These are phyloP conservation scores for Prunus salicina DNA, from an alignment of 306 rosid genomes.

Conservation along the genomic window DNA sequence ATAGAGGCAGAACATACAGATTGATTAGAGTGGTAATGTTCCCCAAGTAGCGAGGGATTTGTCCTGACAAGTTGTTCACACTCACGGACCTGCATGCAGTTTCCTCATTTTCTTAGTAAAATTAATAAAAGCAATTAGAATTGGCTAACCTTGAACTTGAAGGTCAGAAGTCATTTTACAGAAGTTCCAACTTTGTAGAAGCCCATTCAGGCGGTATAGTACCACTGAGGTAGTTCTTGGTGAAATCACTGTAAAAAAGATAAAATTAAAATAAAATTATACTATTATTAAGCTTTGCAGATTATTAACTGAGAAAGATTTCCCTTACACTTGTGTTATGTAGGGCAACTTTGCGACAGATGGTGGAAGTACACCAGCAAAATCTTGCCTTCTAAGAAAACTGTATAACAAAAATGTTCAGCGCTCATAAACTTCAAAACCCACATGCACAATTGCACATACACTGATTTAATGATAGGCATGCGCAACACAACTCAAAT, in stretches of 20 bases:
- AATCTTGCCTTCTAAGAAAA: conserved; percentile 3
- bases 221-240: conserved; percentile 17
- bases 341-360: conserved; percentile 7
- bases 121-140: background rate
- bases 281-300: too few species aligned
- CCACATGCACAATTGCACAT: too few species aligned
- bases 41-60: conserved; percentile 17
- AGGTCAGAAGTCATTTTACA: conserved; percentile 4
- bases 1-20: too few species aligned
- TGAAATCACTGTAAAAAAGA: conserved; percentile 1
- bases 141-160: background rate
- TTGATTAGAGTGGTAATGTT: too few species aligned
- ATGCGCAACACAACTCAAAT: too few species aligned
- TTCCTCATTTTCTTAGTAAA: background rate
- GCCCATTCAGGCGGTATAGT: conserved; percentile 15
- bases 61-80: conserved; percentile 29
- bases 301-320: too few species aligned
- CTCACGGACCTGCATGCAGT: conserved; percentile 15
- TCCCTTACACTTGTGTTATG: conserved; percentile 4
- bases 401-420: background rate
- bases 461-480: too few species aligned
- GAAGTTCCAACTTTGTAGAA: background rate
- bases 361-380: conserved; percentile 14
- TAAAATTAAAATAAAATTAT: background rate
- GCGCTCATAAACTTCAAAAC: too few species aligned